Base-by-base conservation (phyloP, 495 filamentous ascomycete species). In the Penicillium ochrochloron region DNA sequence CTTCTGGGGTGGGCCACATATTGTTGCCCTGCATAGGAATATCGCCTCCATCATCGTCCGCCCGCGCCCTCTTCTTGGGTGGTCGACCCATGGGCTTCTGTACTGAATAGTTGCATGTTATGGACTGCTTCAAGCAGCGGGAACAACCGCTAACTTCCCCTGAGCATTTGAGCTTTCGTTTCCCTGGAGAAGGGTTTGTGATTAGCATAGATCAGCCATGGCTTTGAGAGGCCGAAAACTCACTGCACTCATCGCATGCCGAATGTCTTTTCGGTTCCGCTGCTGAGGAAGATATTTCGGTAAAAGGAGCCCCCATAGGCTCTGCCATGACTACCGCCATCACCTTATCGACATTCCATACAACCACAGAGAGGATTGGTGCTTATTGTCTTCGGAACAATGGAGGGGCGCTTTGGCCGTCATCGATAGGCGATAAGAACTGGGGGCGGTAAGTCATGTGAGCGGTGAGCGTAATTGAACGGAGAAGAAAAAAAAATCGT, bases 1-100 rank as follows among this genome's bases (percentile, higher is more conserved):
- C 52, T 56, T 70, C 65, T 34, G 67, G 63, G 39, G 65, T 73
- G 19, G 66, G 59, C 77, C 77, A 78, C 9, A 64, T 2, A 34
- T 68, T 64, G 61, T 62, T 66, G 21, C 62, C 52, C 23, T 67
- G 35, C 31, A 35, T 51, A 34, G 67, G 64, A n/a, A 63, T 48
- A 23, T 71, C 64, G 23, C 61, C 14, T 21, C 56, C 61, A n/a
- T 69, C 70, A 15, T 78, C 70, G n/a, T 77, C 78, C 25, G 75
- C 68, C 60, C 75, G 70, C 39, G 71, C 58, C 39, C 75, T 73
- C 57, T 79, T 83, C 72, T 83, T 83, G 3, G 76, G 78, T 0
- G 80, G 80, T 14, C 80, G 73, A 33, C 80, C 80, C 80, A 83
- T 83, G 54, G 76, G 77, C 61, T 82, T 83, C 58, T 83, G 80